phyloP scores from a whole-genome alignment of 768 basidiomycete species.

The Lactifluus piperatus region DNA sequence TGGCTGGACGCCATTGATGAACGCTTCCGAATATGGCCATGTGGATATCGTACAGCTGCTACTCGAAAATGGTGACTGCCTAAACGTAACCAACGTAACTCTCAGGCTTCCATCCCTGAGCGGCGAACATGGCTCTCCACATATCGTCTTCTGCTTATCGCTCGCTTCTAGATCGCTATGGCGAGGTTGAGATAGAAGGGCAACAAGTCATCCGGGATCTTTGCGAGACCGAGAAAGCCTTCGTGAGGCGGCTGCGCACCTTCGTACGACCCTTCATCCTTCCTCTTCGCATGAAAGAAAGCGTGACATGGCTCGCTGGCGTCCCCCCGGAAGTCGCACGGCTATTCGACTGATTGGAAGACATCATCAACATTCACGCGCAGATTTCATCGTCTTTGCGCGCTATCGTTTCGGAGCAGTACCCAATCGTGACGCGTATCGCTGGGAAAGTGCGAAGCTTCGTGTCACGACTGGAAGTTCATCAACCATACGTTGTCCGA shows the following conservation, averaged over 20 bases:
- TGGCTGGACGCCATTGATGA: too few species aligned
- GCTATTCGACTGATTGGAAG: constrained; percentile 84
- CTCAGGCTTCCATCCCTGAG: constrained; percentile 1
- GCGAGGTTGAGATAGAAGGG: constrained; percentile 45
- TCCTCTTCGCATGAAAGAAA: constrained; percentile 66
- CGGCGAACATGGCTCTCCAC: constrained; percentile 21
- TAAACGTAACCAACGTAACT: neutral
- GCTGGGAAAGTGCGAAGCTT: constrained; percentile 53
- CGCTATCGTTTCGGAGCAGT: constrained; percentile 32
- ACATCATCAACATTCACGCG: constrained; percentile 70
- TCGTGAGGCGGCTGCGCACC: constrained; percentile 55
- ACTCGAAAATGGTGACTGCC: too few species aligned
- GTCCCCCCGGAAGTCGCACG: constrained; percentile 62
- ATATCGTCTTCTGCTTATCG: constrained; percentile 26
- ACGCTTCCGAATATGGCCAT: too few species aligned
- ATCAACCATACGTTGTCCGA: constrained; percentile 78
- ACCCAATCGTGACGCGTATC: constrained; percentile 41
- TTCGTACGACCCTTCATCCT: constrained; percentile 67
- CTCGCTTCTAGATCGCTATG: constrained; percentile 33
- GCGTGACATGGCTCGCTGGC: constrained; percentile 70
- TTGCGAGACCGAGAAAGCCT: constrained; percentile 54
- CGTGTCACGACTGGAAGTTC: constrained; percentile 63
- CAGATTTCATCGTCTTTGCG: constrained; percentile 47
- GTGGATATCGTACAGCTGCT: too few species aligned
- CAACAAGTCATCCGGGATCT: constrained; percentile 66